Evolutionary conservation across 108 stramenopile genomes (phyloP).

Genomic region (Nannochloropsis granulata): DNA sequence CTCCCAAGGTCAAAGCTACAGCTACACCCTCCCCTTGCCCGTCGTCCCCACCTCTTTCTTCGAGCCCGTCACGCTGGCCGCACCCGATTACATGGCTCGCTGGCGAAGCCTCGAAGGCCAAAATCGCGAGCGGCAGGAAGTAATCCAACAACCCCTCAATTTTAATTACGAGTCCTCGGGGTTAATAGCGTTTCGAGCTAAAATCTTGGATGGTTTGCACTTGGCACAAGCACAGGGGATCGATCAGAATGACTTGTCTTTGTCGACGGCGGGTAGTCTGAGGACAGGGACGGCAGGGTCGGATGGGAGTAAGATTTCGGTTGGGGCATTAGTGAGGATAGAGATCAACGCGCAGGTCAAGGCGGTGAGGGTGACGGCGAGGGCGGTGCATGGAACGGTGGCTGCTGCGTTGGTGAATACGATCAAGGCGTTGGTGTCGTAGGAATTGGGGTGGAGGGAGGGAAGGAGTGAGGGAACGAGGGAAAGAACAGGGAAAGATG

Average conservation of each 20-base stretch:
- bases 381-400: slow-evolving; percentile 12
- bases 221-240: neutral
- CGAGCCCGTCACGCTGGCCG: slow-evolving; percentile 11
- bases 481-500: neutral
- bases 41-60: slow-evolving; percentile 10
- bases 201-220: neutral
- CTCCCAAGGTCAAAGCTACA: neutral
- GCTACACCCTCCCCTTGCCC: neutral
- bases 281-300: neutral
- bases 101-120: neutral
- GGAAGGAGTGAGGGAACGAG: neutral
- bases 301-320: slow-evolving; percentile 7
- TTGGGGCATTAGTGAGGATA: slow-evolving; percentile 7
- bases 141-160: neutral
- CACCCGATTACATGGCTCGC: neutral
- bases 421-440: neutral
- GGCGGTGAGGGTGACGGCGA: neutral
- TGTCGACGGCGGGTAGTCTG: neutral
- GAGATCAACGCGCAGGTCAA: neutral
- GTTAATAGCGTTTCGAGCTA: neutral
- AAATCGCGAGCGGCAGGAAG: neutral
- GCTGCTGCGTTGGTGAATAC: neutral
- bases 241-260: neutral
- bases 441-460: neutral
- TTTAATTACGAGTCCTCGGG: neutral